These are phyloP conservation scores for Lasiosphaeria ovina DNA, from an alignment of 495 filamentous ascomycete genomes.

Conservation along the genomic window DNA sequence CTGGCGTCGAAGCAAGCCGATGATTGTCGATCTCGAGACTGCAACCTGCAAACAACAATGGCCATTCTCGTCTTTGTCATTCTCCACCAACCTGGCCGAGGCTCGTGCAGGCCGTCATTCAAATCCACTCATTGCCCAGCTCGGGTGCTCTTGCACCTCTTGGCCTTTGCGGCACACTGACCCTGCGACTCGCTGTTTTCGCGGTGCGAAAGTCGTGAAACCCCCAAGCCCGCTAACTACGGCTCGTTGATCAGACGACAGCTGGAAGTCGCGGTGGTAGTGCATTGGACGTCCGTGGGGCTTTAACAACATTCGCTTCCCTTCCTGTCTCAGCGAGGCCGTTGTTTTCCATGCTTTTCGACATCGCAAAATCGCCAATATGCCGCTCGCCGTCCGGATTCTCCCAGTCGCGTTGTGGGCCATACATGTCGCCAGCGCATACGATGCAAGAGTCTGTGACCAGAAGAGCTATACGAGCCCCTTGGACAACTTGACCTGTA, in stretches of 20 bases:
- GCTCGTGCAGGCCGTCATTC: no score
- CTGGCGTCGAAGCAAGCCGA: no score
- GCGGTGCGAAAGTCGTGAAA: not conserved
- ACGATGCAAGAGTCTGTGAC: conserved; percentile 27
- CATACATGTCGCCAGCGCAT: conserved; percentile 14
- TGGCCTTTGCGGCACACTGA: not conserved
- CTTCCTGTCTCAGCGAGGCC: no score
- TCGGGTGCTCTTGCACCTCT: not conserved
- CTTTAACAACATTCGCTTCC: not conserved
- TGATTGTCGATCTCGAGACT: no score
- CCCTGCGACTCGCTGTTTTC: not conserved
- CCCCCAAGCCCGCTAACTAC: not conserved
- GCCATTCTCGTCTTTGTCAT: no score
- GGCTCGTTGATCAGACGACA: no score
- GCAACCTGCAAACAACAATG: no score
- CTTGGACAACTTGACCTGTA: conserved; percentile 24
- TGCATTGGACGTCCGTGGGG: not conserved
- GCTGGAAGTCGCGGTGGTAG: not conserved
- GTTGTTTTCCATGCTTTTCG: not conserved
- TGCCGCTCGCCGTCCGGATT: conserved; percentile 6
- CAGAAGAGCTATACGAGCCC: conserved; percentile 24
- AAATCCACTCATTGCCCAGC: not conserved
- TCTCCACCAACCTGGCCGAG: no score
- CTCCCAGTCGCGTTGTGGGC: conserved; percentile 15
- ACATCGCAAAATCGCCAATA: not conserved